Conservation (phyloP, 371 early-diverging fungal genomes). For the Capillidium rhysosporum region DNA sequence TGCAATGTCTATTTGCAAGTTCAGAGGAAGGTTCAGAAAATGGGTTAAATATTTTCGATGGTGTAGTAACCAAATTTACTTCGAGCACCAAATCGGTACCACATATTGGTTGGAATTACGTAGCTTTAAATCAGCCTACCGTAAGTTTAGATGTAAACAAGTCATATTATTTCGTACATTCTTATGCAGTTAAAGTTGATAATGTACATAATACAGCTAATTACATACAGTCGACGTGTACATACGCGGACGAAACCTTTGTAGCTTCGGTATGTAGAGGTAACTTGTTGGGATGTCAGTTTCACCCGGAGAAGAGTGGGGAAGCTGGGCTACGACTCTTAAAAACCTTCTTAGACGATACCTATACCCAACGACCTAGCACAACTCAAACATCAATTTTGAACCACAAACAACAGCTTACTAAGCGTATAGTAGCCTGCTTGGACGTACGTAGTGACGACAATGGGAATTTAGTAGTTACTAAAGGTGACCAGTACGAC, state of each 20-base stretch:
- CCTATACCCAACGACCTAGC: slow-evolving; percentile 79
- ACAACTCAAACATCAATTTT: slow-evolving; percentile 89
- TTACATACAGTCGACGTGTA: slow-evolving; percentile 42
- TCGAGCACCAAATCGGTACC: slow-evolving; percentile 62
- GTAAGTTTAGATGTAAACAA: slow-evolving; percentile 20
- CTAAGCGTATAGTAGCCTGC: slow-evolving; percentile 87
- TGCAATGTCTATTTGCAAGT: slow-evolving; percentile 86
- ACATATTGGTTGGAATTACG: slow-evolving; percentile 94
- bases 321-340: slow-evolving; percentile 66
- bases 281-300: slow-evolving; percentile 88
- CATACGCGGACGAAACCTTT: slow-evolving; percentile 72
- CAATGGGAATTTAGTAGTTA: slow-evolving; percentile 87
- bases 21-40: slow-evolving; percentile 49
- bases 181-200: slow-evolving; percentile 58
- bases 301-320: slow-evolving; percentile 96
- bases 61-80: slow-evolving; percentile 46
- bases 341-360: slow-evolving; percentile 49
- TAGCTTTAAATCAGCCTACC: slow-evolving; percentile 11
- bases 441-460: slow-evolving; percentile 94
- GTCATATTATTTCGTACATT: slow-evolving; percentile 92
- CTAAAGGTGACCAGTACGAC: slow-evolving; percentile 97
- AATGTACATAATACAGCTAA: slow-evolving; percentile 37
- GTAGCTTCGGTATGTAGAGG: slow-evolving; percentile 61
- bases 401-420: slow-evolving; percentile 44
- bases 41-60: slow-evolving; percentile 74